phyloP scores from a whole-genome alignment of 257 asterid genomes.

The Jacaranda mimosifolia region DNA sequence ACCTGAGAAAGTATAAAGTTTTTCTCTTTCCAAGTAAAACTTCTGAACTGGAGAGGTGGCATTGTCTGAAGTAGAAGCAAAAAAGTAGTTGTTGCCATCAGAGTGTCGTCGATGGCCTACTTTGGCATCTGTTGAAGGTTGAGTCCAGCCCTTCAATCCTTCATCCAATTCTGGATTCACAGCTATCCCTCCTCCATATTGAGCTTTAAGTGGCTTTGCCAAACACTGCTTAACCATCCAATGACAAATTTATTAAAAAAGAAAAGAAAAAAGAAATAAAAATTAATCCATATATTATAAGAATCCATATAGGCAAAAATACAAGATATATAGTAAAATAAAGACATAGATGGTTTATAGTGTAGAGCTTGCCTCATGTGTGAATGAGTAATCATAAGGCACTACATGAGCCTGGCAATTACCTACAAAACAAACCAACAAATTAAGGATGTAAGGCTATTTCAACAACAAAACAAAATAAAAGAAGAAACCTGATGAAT shows the following conservation, averaged over 20 bases:
- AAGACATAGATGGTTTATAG: neutral
- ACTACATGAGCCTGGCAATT: conserved; percentile 33
- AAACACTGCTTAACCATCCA: conserved; percentile 40
- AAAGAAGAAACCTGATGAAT: too few species aligned
- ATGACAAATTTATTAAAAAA: too few species aligned
- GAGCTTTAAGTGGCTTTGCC: conserved; percentile 44
- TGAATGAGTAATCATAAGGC: conserved; percentile 45
- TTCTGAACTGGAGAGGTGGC: conserved; percentile 26
- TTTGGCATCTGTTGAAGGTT: neutral
- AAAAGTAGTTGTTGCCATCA: conserved; percentile 39
- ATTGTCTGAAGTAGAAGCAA: conserved; percentile 30
- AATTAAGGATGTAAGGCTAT: neutral
- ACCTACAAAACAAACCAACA: conserved; percentile 20
- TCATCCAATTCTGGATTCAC: conserved; percentile 47
- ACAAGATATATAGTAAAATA: neutral
- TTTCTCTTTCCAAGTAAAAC: conserved; percentile 29
- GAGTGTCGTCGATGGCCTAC: neutral
- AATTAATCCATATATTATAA: neutral
- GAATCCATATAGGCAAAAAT: neutral
- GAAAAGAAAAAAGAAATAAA: too few species aligned
- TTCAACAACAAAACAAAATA: neutral
- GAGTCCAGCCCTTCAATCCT: conserved; percentile 54
- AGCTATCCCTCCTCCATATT: conserved; percentile 59
- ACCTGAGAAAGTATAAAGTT: conserved; percentile 40
- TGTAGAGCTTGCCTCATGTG: conserved; percentile 37